Conservation (phyloP, 306 rosid species). For the Casuarina equisetifolia region DNA sequence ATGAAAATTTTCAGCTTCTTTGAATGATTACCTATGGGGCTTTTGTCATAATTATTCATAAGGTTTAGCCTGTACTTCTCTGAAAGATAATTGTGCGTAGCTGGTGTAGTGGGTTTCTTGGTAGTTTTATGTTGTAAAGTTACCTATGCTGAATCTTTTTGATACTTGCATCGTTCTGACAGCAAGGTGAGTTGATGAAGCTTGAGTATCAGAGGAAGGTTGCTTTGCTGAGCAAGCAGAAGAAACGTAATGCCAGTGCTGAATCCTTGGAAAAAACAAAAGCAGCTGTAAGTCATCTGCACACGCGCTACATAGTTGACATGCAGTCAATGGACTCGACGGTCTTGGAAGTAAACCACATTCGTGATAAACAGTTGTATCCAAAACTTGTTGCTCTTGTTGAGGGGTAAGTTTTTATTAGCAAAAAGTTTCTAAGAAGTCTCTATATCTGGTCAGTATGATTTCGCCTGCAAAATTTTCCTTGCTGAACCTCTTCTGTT, state of each 20-base stretch:
- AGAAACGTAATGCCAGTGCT: conserved; percentile 59
- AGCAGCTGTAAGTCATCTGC: conserved; percentile 88
- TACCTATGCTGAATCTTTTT: background rate
- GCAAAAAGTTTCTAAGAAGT: background rate
- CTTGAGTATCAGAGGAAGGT: conserved; percentile 82
- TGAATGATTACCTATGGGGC: background rate
- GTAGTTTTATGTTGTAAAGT: background rate
- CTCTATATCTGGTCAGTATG: background rate
- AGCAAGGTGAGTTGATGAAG: conserved; percentile 95
- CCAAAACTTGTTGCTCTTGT: conserved; percentile 75
- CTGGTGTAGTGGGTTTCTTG: background rate
- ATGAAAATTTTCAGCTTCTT: background rate
- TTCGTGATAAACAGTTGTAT: conserved; percentile 79
- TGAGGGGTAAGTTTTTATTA: conserved; percentile 49
- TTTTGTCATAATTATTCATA: background rate
- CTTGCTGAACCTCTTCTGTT: background rate
- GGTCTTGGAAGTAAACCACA: conserved; percentile 69
- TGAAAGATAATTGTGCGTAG: conserved; percentile 6
- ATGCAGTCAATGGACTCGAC: conserved; percentile 96
- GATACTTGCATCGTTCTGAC: conserved; percentile 22
- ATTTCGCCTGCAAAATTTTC: background rate
- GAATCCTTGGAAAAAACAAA: conserved; percentile 83
- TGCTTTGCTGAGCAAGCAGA: conserved; percentile 68
- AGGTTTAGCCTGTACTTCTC: background rate
- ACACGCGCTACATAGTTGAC: conserved; percentile 82